Percentiles rank a stretch among this genome's conserved stretches.
phyloP scores from a whole-genome alignment of 768 basidiomycete species.

The Termitomyces heimii region DNA sequence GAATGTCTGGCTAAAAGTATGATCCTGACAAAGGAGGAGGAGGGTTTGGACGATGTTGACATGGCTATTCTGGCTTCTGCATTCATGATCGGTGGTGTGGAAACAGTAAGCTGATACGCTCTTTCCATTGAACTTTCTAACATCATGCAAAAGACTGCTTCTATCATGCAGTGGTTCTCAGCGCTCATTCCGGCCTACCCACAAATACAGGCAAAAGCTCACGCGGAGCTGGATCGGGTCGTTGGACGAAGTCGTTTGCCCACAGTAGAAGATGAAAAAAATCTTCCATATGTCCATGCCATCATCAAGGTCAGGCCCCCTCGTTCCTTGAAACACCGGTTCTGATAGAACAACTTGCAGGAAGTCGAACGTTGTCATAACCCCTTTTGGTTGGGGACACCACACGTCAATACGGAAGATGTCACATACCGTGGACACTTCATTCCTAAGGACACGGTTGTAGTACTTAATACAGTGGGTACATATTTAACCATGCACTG shows the following conservation, averaged over 20 bases:
- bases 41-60: slow-evolving; percentile 31
- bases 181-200: slow-evolving; percentile 27
- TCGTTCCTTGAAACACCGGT: slow-evolving; percentile 11
- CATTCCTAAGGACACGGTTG: slow-evolving; percentile 33
- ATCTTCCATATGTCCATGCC: slow-evolving; percentile 29
- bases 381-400: slow-evolving; percentile 34
- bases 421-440: slow-evolving; percentile 34
- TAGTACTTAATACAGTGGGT: slow-evolving; percentile 32
- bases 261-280: slow-evolving; percentile 22
- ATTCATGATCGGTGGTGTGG: slow-evolving; percentile 41
- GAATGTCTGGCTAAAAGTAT: slow-evolving; percentile 38
- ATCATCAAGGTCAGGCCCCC: slow-evolving; percentile 22
- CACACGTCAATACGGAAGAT: slow-evolving; percentile 32
- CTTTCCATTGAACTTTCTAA: background rate
- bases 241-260: slow-evolving; percentile 25
- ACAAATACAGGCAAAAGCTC: slow-evolving; percentile 21
- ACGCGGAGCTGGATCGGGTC: slow-evolving; percentile 24
- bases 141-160: slow-evolving; percentile 22
- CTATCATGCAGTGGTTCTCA: slow-evolving; percentile 33
- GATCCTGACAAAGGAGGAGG: slow-evolving; percentile 25
- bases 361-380: slow-evolving; percentile 30
- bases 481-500: slow-evolving; percentile 3
- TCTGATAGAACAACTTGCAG: slow-evolving; percentile 13
- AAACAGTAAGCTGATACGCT: slow-evolving; percentile 24
- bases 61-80: slow-evolving; percentile 33